These are phyloP conservation scores for Cladosporium velox DNA, from an alignment of 2,329 filamentous ascomycete genomes.

Conservation along the genomic window DNA sequence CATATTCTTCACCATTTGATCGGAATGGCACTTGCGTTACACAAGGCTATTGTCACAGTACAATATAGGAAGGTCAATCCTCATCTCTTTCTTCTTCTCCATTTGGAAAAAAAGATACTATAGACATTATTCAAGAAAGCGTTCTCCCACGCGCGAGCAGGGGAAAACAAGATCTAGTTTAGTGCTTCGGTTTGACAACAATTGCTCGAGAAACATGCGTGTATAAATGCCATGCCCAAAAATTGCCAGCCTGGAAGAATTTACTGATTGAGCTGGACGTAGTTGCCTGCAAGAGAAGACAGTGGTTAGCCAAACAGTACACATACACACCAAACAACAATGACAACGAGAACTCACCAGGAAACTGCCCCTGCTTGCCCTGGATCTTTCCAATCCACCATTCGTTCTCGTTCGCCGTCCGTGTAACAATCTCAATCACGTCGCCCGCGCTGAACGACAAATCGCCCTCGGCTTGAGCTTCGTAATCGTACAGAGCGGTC, in stretches of 20 bases:
- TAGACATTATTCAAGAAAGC: slow-evolving; percentile 18
- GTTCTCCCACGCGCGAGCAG: not conserved
- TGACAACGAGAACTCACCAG: slow-evolving; percentile 63
- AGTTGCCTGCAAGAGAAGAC: slow-evolving; percentile 43
- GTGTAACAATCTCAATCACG: slow-evolving; percentile 79
- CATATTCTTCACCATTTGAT: too few relatives aligned
- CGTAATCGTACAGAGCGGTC: slow-evolving; percentile 93
- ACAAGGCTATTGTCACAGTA: too few relatives aligned
- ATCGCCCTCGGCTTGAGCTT: slow-evolving; percentile 92
- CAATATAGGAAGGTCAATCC: too few relatives aligned
- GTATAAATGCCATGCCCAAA: not conserved
- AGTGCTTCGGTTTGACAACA: not conserved
- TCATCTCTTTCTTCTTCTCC: not conserved
- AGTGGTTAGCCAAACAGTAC: not conserved
- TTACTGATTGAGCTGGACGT: slow-evolving; percentile 46
- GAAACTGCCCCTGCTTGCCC: slow-evolving; percentile 86
- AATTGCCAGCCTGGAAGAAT: not conserved
- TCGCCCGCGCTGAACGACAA: slow-evolving; percentile 88
- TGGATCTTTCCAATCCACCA: slow-evolving; percentile 90
- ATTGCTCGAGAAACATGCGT: not conserved
- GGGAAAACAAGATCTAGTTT: not conserved
- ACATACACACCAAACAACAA: too few relatives aligned
- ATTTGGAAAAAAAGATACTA: slow-evolving; percentile 7
- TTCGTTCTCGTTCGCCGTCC: slow-evolving; percentile 82
- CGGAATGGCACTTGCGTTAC: not conserved